phyloP scores from a whole-genome alignment of 2,329 filamentous ascomycete species.

The Aspergillus pseudoviridinutans region DNA sequence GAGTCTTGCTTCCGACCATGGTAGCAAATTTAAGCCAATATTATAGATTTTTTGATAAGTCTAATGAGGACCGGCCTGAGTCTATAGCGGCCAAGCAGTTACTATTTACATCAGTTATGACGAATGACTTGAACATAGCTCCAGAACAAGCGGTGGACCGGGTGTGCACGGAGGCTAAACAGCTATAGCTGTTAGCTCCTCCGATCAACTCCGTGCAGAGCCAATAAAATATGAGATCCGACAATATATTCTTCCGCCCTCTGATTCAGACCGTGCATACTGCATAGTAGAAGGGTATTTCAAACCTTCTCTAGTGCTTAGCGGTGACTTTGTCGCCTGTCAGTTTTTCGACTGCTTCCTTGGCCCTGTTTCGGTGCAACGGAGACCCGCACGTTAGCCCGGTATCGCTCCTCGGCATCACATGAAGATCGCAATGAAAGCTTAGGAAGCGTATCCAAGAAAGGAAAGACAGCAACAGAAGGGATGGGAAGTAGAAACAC shows the following conservation, averaged over 20 bases:
- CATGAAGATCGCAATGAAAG: constrained; percentile 15
- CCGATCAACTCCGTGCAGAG: not conserved
- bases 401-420: constrained; percentile 22
- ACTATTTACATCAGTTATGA: not conserved
- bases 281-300: constrained; percentile 35
- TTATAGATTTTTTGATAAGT: not conserved
- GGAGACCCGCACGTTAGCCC: constrained; percentile 29
- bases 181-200: not conserved
- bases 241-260: not conserved
- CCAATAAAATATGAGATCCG: not conserved
- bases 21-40: not conserved
- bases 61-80: not conserved
- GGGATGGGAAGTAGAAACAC: not conserved
- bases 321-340: constrained; percentile 61
- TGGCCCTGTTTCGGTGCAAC: constrained; percentile 48
- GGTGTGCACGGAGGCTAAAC: not conserved
- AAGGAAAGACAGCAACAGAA: constrained; percentile 1
- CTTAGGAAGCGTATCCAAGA: not conserved
- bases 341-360: constrained; percentile 62
- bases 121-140: not conserved
- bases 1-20: not conserved
- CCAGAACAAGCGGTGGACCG: not conserved
- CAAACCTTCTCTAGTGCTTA: constrained; percentile 56
- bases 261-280: not conserved
- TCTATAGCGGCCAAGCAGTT: not conserved